These are phyloP conservation scores for Wickerhamomyces sp. DNA, from an alignment of 1,139 yeast genomes.

Conservation along the genomic window DNA sequence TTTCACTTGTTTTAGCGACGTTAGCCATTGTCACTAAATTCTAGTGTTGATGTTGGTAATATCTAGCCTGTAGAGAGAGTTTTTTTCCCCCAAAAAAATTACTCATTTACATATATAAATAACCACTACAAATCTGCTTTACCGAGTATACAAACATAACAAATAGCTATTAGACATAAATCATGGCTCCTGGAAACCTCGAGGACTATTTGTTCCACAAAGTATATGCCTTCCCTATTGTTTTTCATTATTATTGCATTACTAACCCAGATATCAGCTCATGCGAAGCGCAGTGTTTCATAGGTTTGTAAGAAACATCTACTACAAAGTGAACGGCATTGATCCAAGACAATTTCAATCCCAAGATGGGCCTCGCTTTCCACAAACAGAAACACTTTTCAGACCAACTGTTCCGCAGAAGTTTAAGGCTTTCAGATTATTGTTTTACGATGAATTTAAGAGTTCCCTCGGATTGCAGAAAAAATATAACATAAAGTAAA, in stretches of 20 bases:
- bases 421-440: constrained; percentile 54
- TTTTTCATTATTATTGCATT: background rate
- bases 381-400: constrained; percentile 27
- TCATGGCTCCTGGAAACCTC: constrained; percentile 22
- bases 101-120: no score
- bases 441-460: constrained; percentile 64
- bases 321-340: constrained; percentile 63
- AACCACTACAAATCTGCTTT: background rate
- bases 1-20: no score
- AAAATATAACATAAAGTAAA: constrained; percentile 13
- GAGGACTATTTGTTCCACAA: constrained; percentile 45
- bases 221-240: constrained; percentile 8
- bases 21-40: no score
- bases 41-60: no score
- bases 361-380: constrained; percentile 19
- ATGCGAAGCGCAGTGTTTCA: constrained; percentile 64
- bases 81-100: no score
- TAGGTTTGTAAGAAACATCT: constrained; percentile 60
- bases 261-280: constrained; percentile 30
- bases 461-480: constrained; percentile 43
- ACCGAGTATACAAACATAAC: no score
- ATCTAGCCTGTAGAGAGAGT: no score
- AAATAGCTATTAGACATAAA: background rate
- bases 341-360: constrained; percentile 26
- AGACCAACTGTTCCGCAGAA: constrained; percentile 53